Percentiles rank a stretch among this genome's conserved stretches.
Evolutionary conservation across 73 alveolate species (phyloP).

Genomic region (Symbiodinium pilosum): DNA sequence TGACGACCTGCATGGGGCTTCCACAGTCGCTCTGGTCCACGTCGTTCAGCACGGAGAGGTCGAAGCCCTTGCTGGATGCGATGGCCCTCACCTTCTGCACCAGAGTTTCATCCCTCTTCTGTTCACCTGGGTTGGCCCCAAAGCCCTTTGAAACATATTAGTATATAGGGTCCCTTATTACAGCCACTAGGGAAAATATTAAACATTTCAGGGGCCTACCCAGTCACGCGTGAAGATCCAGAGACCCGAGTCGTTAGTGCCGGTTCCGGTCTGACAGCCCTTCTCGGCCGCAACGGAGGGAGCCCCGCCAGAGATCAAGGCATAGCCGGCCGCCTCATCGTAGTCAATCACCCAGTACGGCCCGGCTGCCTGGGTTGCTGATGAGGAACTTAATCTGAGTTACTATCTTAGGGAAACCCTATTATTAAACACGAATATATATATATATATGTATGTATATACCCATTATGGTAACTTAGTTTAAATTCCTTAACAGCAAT

Average conservation of each 20-base stretch:
- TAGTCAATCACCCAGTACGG: neutral
- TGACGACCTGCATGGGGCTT: neutral
- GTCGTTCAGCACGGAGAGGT: conserved; percentile 89
- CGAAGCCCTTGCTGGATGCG: conserved; percentile 40
- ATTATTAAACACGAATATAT: no score
- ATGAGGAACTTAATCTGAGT: no score
- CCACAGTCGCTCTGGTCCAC: conserved; percentile 79
- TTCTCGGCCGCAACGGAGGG: neutral
- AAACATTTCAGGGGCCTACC: no score
- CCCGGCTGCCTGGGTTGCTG: no score
- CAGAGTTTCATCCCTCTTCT: neutral
- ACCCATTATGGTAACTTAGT: no score
- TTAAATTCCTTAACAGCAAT: no score
- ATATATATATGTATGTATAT: no score
- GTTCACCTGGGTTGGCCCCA: no score
- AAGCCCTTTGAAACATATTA: no score
- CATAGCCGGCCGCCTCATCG: neutral
- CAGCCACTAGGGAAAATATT: no score
- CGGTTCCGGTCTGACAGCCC: neutral
- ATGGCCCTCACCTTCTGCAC: neutral
- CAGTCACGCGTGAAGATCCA: neutral
- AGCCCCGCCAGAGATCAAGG: neutral
- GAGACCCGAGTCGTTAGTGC: neutral
- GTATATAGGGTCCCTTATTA: no score
- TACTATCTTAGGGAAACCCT: no score